These are phyloP conservation scores for Murraya koenigii DNA, from an alignment of 345 rosid species.

Conservation along the genomic window DNA sequence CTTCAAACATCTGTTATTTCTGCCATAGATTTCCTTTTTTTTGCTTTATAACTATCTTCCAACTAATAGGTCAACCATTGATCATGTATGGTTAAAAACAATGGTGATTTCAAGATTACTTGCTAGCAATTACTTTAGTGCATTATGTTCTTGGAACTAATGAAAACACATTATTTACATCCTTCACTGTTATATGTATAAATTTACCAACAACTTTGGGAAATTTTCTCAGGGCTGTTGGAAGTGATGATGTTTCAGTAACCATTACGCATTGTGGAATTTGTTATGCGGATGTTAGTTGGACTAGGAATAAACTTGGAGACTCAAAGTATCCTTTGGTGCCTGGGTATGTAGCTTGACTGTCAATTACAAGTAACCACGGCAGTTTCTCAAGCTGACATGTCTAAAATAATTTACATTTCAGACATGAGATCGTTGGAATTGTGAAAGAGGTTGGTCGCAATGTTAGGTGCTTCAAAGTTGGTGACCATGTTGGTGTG, in stretches of 20 bases:
- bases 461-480: conserved; percentile 56
- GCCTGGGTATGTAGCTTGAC: conserved; percentile 63
- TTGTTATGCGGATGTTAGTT: conserved; percentile 80
- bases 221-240: conserved; percentile 44
- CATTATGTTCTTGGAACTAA: background rate
- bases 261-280: conserved; percentile 87
- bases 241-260: conserved; percentile 65
- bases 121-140: background rate
- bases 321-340: conserved; percentile 78
- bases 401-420: background rate
- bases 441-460: conserved; percentile 76
- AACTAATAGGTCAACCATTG: background rate
- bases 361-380: background rate
- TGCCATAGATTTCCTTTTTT: background rate
- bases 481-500: conserved; percentile 85
- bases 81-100: background rate
- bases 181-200: background rate
- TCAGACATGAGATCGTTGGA: conserved; percentile 88
- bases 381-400: conserved; percentile 10
- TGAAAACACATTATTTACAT: background rate
- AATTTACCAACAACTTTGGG: background rate
- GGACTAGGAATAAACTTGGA: conserved; percentile 64
- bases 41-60: background rate
- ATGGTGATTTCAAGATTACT: background rate
- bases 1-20: background rate